Evolutionary conservation across 179 eudicot species (phyloP).

Genomic region (Vitellaria paradoxa): DNA sequence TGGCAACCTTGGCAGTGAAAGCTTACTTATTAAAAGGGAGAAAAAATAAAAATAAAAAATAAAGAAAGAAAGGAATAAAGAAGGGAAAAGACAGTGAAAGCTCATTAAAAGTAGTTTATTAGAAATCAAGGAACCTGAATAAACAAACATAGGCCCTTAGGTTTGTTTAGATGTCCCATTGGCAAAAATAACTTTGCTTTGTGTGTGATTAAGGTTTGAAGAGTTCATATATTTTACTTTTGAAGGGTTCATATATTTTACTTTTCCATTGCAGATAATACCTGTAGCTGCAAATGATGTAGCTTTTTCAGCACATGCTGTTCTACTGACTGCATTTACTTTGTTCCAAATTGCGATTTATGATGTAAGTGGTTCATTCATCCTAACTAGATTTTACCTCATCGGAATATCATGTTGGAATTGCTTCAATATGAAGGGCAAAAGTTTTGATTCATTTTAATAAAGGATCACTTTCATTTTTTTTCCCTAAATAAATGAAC

Average conservation of each 20-base stretch:
- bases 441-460: neutral
- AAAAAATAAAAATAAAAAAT: too few relatives aligned
- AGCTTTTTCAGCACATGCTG: constrained; percentile 90
- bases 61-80: too few relatives aligned
- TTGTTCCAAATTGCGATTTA: constrained; percentile 80
- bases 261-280: constrained; percentile 64
- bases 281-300: constrained; percentile 98
- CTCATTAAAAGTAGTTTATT: too few relatives aligned
- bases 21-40: too few relatives aligned
- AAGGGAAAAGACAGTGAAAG: too few relatives aligned
- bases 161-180: too few relatives aligned
- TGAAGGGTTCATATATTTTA: neutral
- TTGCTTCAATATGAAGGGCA: neutral
- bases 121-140: too few relatives aligned
- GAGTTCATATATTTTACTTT: neutral
- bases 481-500: too few relatives aligned
- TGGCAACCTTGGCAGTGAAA: too few relatives aligned
- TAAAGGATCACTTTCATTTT: neutral
- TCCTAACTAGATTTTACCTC: neutral
- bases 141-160: too few relatives aligned
- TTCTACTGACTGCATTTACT: constrained; percentile 64
- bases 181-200: neutral
- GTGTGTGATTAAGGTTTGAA: neutral
- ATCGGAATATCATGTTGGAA: neutral
- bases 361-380: constrained; percentile 50